Base-by-base conservation (phyloP, 768 basidiomycete species). In the Dacryopinax primogenitus region DNA sequence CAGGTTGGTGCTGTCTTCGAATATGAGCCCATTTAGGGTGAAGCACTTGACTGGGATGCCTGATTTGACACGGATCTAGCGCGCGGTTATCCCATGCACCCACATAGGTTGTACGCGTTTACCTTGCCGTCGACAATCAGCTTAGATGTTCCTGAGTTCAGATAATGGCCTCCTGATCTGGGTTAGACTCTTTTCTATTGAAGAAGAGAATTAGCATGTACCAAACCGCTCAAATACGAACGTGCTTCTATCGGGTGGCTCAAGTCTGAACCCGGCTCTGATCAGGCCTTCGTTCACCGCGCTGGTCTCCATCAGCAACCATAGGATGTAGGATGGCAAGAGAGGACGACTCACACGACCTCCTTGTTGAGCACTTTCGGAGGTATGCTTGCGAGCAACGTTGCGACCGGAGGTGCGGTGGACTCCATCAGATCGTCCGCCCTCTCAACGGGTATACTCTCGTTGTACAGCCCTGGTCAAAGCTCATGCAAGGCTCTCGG, bases 41-140 rank as follows among this genome's bases (percentile, higher is more conserved):
- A 62, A 62, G 7, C 13, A 37, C n/a, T 21, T 23, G 23, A 61
- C 35, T 15, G 47, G 65, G 32, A 66, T 37, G 15, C 47, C 65
- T 18, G 34, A 58, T 21, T 39, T 62, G n/a, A 66, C 28, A 7
- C 28, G 18, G 61, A 66, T 66, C 65, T 66, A 36, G 1, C 34
- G 18, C 11, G 41, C 3, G 6, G 6, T 36, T 21, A 33, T n/a
- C n/a, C n/a, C n/a, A n/a, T n/a, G n/a, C n/a, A n/a, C n/a, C n/a
- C n/a, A n/a, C n/a, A n/a, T n/a, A 23, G 16, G n/a, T 34, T 18
- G 12, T 16, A 63, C 7, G 58, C 58, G 7, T 33, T 7, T 44
- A 63, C 62, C 62, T 63, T 63, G 62, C 62, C 62, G n/a, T 63
- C 32, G 3, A 37, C 36, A 11, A 63, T 63, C 16, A 63, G 35